Percentiles rank a stretch among this genome's conserved stretches.
These are phyloP conservation scores for Cymbopogon flexuosus DNA, from an alignment of 202 grass and related monocot genomes.

Conservation along the genomic window DNA sequence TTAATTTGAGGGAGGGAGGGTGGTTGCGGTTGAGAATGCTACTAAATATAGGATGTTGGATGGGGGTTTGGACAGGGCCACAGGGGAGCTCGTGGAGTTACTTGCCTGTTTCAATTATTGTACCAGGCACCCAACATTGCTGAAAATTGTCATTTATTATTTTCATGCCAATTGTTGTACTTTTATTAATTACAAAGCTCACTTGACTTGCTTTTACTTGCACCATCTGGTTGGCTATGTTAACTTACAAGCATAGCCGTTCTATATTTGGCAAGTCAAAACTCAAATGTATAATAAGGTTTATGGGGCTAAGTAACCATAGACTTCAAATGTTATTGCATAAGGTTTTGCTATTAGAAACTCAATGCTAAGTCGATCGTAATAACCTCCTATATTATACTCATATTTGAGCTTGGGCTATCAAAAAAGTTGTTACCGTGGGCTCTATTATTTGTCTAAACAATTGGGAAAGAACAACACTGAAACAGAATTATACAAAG, in stretches of 20 bases:
- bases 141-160: background rate
- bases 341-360: constrained; percentile 17
- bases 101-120: background rate
- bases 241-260: background rate
- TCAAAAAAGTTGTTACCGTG: constrained; percentile 14
- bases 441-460: background rate
- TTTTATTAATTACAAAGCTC: background rate
- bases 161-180: constrained; percentile 6
- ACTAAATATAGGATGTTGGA: background rate
- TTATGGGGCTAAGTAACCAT: background rate
- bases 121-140: background rate
- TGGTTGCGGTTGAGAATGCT: background rate
- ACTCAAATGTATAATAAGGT: constrained; percentile 15
- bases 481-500: constrained; percentile 19
- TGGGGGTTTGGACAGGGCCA: background rate
- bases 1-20: background rate
- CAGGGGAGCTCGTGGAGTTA: background rate
- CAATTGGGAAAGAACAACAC: background rate
- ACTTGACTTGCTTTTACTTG: background rate
- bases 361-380: background rate
- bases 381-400: background rate
- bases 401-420: background rate
- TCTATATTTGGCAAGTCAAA: background rate
- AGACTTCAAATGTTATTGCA: background rate
- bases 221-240: constrained; percentile 13